Conservation (phyloP, 1,284 basidiomycete genomes). For the Fistulinella staudtii region DNA sequence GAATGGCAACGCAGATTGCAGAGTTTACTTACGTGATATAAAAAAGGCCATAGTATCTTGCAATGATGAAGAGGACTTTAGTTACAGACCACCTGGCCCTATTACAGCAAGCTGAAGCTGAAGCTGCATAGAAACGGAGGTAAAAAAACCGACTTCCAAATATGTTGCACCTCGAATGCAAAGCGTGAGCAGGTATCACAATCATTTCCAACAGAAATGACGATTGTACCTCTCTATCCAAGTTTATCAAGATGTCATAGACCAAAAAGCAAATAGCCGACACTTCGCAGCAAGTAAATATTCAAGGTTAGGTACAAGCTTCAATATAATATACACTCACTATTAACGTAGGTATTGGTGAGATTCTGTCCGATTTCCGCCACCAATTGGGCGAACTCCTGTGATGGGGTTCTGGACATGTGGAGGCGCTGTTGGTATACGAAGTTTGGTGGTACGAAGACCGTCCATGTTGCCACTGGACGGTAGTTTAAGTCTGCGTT, state of each 20-base stretch:
- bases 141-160: slow-evolving; percentile 4
- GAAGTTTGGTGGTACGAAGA: background rate
- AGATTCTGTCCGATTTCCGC: slow-evolving; percentile 1
- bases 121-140: background rate
- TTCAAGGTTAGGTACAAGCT: too few relatives aligned
- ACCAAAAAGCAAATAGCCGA: slow-evolving; percentile 3
- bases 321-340: background rate
- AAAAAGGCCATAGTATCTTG: background rate
- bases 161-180: slow-evolving; percentile 1
- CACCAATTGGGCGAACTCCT: background rate
- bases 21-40: background rate
- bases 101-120: background rate
- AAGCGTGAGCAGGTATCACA: background rate
- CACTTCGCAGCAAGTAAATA: background rate
- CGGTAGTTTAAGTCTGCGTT: background rate
- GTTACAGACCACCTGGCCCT: background rate
- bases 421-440: background rate
- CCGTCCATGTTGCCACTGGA: background rate
- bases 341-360: slow-evolving; percentile 1
- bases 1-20: background rate
- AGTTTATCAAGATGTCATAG: slow-evolving; percentile 7
- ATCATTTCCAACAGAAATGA: background rate
- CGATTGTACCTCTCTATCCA: slow-evolving; percentile 7
- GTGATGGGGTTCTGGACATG: background rate
- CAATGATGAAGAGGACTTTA: background rate